phyloP scores from a whole-genome alignment of 1,139 yeast species.

The Taphrina communis region DNA sequence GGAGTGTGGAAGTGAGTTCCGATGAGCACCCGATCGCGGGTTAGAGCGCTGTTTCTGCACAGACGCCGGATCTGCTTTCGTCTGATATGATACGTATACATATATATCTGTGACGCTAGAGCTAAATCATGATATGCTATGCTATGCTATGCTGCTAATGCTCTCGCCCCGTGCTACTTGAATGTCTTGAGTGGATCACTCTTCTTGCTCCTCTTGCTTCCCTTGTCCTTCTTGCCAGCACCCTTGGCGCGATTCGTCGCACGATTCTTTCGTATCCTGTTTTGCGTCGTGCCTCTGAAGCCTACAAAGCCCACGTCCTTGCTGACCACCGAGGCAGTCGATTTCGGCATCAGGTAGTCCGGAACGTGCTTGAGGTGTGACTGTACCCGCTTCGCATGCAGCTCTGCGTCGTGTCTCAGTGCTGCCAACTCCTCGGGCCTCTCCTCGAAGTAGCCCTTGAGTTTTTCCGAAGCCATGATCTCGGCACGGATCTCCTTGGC shows the following conservation, averaged over 20 bases:
- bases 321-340: conserved; percentile 54
- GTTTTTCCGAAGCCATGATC: conserved; percentile 82
- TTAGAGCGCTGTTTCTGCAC: no score
- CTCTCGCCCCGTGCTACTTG: conserved; percentile 37
- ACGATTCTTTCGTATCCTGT: conserved; percentile 32
- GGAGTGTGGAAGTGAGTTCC: neutral
- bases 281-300: conserved; percentile 22
- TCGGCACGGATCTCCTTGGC: conserved; percentile 88
- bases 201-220: conserved; percentile 44
- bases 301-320: conserved; percentile 36
- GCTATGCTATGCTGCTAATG: conserved; percentile 10
- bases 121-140: neutral
- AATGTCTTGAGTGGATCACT: conserved; percentile 47
- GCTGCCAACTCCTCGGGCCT: conserved; percentile 93
- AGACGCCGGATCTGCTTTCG: no score
- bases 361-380: conserved; percentile 90
- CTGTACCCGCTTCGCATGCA: conserved; percentile 83
- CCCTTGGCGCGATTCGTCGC: conserved; percentile 36
- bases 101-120: no score
- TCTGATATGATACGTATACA: no score
- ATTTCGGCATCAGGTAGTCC: conserved; percentile 85
- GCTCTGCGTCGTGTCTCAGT: conserved; percentile 87
- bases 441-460: conserved; percentile 94
- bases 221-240: conserved; percentile 41
- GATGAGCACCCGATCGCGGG: no score